Conservation (phyloP, 305 asterid genomes). For the Fraxinus platypoda region DNA sequence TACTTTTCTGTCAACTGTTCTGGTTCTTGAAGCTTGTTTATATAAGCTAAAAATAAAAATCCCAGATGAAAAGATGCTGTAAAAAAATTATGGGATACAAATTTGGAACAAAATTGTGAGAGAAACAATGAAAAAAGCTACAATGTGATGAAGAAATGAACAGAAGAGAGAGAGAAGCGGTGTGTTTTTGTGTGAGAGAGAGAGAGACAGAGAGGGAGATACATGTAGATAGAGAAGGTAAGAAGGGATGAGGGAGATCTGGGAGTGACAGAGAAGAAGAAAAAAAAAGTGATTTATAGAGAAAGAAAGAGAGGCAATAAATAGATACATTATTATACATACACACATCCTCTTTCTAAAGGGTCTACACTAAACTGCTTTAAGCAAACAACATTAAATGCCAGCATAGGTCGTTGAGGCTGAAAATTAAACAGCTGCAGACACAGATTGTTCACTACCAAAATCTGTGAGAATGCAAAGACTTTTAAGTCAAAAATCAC, state of each 20-base stretch:
- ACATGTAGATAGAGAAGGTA: not conserved
- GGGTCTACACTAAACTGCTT: slow-evolving; percentile 12
- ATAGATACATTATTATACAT: slow-evolving; percentile 24
- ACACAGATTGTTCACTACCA: not conserved
- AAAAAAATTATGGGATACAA: not conserved
- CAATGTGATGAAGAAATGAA: not conserved
- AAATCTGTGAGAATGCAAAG: not conserved
- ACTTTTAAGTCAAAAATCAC: not conserved
- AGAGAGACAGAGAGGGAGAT: not conserved
- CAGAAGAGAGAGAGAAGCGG: not conserved
- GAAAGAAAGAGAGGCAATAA: slow-evolving; percentile 46
- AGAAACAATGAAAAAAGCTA: not conserved
- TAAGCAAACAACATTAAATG: slow-evolving; percentile 36
- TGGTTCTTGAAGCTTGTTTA: not conserved
- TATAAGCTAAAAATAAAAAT: not conserved
- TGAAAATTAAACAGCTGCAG: slow-evolving; percentile 2
- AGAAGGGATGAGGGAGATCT: slow-evolving; percentile 1
- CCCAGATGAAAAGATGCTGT: not conserved
- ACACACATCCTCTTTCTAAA: not conserved
- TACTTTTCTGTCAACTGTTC: not conserved
- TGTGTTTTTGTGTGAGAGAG: no score
- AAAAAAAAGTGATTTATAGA: slow-evolving; percentile 45
- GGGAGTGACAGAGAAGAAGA: slow-evolving; percentile 29
- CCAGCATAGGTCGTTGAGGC: slow-evolving; percentile 39
- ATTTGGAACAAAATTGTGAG: not conserved